Percentiles rank a stretch among this genome's conserved stretches.
Evolutionary conservation across 352 stramenopile genomes (phyloP).

Genomic region (Phytophthora europaea): DNA sequence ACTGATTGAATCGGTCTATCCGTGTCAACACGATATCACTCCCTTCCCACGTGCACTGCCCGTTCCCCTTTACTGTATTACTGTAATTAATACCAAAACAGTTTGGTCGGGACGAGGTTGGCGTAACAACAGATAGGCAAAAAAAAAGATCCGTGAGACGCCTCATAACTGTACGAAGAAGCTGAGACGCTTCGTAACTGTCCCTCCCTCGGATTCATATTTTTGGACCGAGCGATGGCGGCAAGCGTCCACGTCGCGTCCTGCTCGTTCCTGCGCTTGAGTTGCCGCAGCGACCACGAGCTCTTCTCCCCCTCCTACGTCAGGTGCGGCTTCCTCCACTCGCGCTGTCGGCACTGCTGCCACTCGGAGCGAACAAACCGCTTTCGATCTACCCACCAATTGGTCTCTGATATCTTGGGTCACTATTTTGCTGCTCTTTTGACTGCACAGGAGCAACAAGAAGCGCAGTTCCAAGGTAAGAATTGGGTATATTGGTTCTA

Average conservation of each 20-base stretch:
- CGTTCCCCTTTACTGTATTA: too few species aligned
- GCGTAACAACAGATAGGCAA: background rate
- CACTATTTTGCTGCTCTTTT: background rate
- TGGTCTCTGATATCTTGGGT: background rate
- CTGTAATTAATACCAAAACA: too few species aligned
- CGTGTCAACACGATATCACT: too few species aligned
- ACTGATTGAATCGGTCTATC: too few species aligned
- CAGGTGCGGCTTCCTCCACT: constrained; percentile 16
- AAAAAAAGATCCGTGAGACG: background rate
- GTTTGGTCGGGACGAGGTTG: background rate
- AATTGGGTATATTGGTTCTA: background rate
- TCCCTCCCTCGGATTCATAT: background rate
- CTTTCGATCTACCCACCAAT: background rate
- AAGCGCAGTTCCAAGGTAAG: constrained; percentile 28
- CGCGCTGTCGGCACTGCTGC: background rate
- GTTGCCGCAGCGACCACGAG: constrained; percentile 14
- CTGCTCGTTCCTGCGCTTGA: constrained; percentile 29
- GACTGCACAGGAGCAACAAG: constrained; percentile 27
- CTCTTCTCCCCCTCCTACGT: constrained; percentile 25
- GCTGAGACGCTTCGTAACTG: background rate
- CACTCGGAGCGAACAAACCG: background rate
- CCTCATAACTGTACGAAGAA: background rate
- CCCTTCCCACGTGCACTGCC: too few species aligned
- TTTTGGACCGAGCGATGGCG: constrained; percentile 1
- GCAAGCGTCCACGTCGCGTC: background rate